Conservation (phyloP, 768 basidiomycete genomes). For the Suillus clintonianus region DNA sequence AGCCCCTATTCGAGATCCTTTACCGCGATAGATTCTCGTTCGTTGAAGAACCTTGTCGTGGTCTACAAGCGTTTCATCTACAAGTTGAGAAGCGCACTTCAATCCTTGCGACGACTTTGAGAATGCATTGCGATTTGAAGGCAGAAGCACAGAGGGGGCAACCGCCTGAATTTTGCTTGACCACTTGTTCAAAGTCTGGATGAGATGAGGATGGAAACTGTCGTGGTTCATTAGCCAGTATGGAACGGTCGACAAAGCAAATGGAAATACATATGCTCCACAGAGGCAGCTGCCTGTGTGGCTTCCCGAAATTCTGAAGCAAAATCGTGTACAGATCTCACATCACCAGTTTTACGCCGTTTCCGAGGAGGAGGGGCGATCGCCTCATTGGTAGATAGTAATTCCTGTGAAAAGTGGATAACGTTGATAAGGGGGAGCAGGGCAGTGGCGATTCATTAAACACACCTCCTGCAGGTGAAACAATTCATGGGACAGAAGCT, state of each 20-base stretch:
- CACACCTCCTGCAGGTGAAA: constrained; percentile 68
- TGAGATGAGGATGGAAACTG: constrained; percentile 67
- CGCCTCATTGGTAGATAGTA: constrained; percentile 50
- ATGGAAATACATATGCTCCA: constrained; percentile 56
- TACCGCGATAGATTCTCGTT: constrained; percentile 59
- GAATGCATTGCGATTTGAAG: constrained; percentile 72
- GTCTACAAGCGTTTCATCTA: constrained; percentile 72
- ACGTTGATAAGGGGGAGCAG: constrained; percentile 11
- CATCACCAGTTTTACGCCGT: constrained; percentile 45
- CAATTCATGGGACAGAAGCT: constrained; percentile 64
- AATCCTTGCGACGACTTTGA: constrained; percentile 53
- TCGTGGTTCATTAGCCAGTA: constrained; percentile 5
- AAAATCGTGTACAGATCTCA: constrained; percentile 9
- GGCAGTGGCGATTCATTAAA: constrained; percentile 5
- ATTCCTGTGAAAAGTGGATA: constrained; percentile 35
- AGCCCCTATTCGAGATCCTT: constrained; percentile 45
- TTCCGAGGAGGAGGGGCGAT: constrained; percentile 56
- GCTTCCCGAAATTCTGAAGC: constrained; percentile 42
- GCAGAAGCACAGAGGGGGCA: constrained; percentile 72
- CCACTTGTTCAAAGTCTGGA: constrained; percentile 90
- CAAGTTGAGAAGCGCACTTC: constrained; percentile 71
- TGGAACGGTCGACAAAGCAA: constrained; percentile 1
- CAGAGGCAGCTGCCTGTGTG: constrained; percentile 38
- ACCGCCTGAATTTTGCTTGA: constrained; percentile 95
- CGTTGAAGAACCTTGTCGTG: constrained; percentile 59